A percentile compares a stretch with the other conserved stretches of the same genome.
These are phyloP conservation scores for Vigna nakashimae DNA, from an alignment of 306 rosid species.

Conservation along the genomic window DNA sequence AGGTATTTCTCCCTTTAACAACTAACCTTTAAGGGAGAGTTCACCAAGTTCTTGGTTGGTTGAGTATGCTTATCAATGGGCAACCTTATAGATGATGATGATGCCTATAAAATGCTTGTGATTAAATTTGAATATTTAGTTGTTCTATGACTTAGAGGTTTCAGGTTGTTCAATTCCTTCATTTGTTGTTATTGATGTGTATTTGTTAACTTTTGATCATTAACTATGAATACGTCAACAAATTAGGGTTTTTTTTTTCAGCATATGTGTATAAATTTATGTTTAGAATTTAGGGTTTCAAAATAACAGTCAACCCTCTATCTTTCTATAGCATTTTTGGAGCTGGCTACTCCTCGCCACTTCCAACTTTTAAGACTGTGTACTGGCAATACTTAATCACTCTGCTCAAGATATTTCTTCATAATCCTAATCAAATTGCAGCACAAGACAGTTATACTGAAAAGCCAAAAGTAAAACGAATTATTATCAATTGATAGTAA, in stretches of 20 bases:
- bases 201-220: not conserved
- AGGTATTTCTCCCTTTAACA: not conserved
- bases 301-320: not conserved
- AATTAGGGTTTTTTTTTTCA: not conserved
- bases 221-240: not conserved
- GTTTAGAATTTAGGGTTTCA: not conserved
- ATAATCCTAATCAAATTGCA: constrained; percentile 34
- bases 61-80: too few species aligned
- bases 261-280: not conserved
- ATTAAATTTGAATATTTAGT: not conserved
- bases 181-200: not conserved
- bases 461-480: constrained; percentile 39
- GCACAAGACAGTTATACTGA: not conserved
- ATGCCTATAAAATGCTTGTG: not conserved
- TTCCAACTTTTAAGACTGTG: constrained; percentile 12
- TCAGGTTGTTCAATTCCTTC: not conserved
- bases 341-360: not conserved
- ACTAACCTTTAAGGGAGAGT: not conserved
- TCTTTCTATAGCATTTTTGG: not conserved
- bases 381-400: constrained; percentile 15
- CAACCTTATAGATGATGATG: not conserved
- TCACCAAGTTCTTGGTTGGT: not conserved
- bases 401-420: constrained; percentile 2
- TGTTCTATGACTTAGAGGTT: not conserved
- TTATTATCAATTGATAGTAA: constrained; percentile 16